Base-by-base conservation (phyloP, 176 grass and related monocot genomes). In the Bolboschoenus planiculmis region DNA sequence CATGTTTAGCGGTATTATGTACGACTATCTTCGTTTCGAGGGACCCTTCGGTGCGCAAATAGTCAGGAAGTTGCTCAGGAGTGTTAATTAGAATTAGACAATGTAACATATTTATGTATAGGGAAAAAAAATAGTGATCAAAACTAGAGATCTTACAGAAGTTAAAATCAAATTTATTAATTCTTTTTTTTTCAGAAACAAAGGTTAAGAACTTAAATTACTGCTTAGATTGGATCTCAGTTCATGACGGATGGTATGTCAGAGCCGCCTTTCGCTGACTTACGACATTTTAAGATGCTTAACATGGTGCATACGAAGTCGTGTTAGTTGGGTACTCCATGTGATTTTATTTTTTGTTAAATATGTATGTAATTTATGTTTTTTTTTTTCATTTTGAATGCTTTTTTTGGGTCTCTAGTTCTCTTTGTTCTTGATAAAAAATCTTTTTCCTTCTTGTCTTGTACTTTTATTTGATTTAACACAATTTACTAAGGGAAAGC, bases 11-110 rank as follows among this genome's bases (percentile, higher is more conserved):
- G 93, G 93, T 2, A 74, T 93, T 13, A 84, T 96, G 87, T 93
- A 96, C 18, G 93, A 97, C 27, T 97, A 97, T 70, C 4, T 97
- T 4, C 53, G 93, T 0, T 56, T 93, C 0, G 90, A 97, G 48
- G 89, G 68, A 4, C 92, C 89, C 14, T 47, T 0, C 37, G 58
- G 51, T 51, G 84, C 37, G 47, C 63, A 81, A 81, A 46, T 36
- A 43, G 13, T 13, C 0, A 81, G 79, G 16, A 81, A 81, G 43
- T 48, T 50, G 7, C 43, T 75, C 13, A 26, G 13, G 5, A 75
- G 5, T 14, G 44, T 1, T 4, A 46, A 73, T 27, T 14, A 26
- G 21, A 73, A 44, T 9, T 0, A 58, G 21, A 58, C n/a, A 58
- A 58, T 58, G n/a, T 58, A 58, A 18, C 16, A 56, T n/a, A 5